phyloP scores from a whole-genome alignment of 768 basidiomycete genomes.

The Pisolithus microcarpus region DNA sequence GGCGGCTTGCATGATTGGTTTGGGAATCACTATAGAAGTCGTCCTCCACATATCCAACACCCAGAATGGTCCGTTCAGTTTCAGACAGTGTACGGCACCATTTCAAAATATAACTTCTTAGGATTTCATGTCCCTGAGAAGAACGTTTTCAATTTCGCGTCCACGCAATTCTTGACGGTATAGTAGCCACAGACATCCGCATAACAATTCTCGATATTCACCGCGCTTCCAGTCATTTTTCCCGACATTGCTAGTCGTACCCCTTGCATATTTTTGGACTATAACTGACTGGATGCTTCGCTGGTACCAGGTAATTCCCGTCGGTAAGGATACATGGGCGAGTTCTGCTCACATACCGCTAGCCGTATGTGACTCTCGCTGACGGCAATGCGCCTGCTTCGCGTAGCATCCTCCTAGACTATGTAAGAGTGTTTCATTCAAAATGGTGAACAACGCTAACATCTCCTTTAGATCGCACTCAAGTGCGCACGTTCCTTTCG shows the following conservation, averaged over 20 bases:
- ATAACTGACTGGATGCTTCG: constrained; percentile 48
- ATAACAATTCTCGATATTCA: neutral
- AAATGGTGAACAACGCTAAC: constrained; percentile 3
- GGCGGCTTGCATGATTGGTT: constrained; percentile 36
- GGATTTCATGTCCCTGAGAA: constrained; percentile 47
- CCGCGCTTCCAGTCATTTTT: constrained; percentile 43
- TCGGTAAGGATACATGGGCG: neutral
- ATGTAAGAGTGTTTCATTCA: constrained; percentile 35
- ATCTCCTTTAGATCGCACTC: constrained; percentile 30
- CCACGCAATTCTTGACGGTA: constrained; percentile 39
- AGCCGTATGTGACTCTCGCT: constrained; percentile 60
- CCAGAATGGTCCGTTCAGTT: constrained; percentile 33
- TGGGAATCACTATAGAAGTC: constrained; percentile 45
- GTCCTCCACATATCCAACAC: constrained; percentile 35
- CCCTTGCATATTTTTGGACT: constrained; percentile 43
- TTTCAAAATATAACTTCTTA: constrained; percentile 18
- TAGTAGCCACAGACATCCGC: constrained; percentile 14
- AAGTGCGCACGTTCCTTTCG: constrained; percentile 27
- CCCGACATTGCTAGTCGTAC: constrained; percentile 45
- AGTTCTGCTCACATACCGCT: constrained; percentile 3
- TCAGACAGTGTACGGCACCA: constrained; percentile 4
- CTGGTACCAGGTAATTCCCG: constrained; percentile 46
- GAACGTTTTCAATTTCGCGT: constrained; percentile 45
- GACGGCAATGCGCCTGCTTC: constrained; percentile 47
- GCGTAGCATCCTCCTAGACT: constrained; percentile 59